Conservation (phyloP, 2,329 filamentous ascomycete species). For the Xylaria sp. region DNA sequence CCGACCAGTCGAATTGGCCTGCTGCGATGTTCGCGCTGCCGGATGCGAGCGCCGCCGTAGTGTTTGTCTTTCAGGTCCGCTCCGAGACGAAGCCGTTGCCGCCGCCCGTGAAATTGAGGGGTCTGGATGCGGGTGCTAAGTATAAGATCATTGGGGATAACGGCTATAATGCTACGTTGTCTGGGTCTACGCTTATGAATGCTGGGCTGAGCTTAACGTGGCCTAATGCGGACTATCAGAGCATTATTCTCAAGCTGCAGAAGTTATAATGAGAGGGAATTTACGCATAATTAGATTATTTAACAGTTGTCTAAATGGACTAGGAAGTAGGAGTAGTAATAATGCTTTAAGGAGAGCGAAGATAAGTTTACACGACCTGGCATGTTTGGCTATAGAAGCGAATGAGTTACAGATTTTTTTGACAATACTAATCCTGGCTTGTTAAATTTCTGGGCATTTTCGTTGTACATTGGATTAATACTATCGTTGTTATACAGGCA, state of each 20-base stretch:
- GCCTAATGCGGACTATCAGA: conserved; percentile 63
- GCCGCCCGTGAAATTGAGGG: conserved; percentile 65
- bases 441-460: neutral
- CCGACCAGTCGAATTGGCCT: conserved; percentile 70
- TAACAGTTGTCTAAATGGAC: neutral
- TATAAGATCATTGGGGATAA: conserved; percentile 62
- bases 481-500: conserved; percentile 5
- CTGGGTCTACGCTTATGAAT: conserved; percentile 72
- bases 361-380: neutral
- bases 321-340: neutral
- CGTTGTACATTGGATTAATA: conserved; percentile 24
- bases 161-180: conserved; percentile 58
- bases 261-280: conserved; percentile 50
- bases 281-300: neutral
- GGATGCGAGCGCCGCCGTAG: conserved; percentile 60
- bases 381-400: too few species aligned
- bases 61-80: conserved; percentile 71
- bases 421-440: neutral
- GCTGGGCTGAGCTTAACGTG: conserved; percentile 65
- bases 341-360: neutral
- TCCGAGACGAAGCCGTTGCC: conserved; percentile 63
- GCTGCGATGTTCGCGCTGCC: conserved; percentile 68
- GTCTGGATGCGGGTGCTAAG: conserved; percentile 63
- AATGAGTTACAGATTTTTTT: neutral
- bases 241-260: conserved; percentile 66